Conservation (phyloP, 768 basidiomycete species). For the Russula sp. region DNA sequence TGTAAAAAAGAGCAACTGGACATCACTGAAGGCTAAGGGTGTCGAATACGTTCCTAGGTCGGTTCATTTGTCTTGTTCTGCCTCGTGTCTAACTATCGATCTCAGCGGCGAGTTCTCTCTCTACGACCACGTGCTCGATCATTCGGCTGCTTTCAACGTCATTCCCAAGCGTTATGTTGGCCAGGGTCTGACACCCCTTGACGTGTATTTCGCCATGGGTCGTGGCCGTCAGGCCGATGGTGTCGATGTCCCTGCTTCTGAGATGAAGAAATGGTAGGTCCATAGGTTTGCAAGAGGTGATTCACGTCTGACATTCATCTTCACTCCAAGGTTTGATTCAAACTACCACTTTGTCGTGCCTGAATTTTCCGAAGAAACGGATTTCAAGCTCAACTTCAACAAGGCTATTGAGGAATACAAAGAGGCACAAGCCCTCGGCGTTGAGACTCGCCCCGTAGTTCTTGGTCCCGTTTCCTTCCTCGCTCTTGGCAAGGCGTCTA, state of each 20-base stretch:
- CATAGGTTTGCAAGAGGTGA: slow-evolving; percentile 1
- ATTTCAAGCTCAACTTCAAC: slow-evolving; percentile 95
- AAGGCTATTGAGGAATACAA: slow-evolving; percentile 91
- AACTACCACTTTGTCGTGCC: slow-evolving; percentile 99
- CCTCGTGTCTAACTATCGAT: slow-evolving; percentile 19
- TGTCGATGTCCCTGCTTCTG: slow-evolving; percentile 94
- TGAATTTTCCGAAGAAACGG: slow-evolving; percentile 82
- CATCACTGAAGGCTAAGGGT: slow-evolving; percentile 70
- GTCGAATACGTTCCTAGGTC: slow-evolving; percentile 93
- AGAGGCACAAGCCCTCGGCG: slow-evolving; percentile 87
- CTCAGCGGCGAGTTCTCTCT: slow-evolving; percentile 94
- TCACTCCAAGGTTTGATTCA: slow-evolving; percentile 76
- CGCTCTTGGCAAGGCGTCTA: slow-evolving; percentile 83
- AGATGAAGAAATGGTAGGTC: slow-evolving; percentile 99
- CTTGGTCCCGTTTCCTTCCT: slow-evolving; percentile 96
- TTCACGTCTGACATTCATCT: not conserved
- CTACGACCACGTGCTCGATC: slow-evolving; percentile 98
- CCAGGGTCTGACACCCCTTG: slow-evolving; percentile 79
- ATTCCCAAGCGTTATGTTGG: slow-evolving; percentile 92
- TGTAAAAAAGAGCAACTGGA: slow-evolving; percentile 87
- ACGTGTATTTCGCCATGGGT: slow-evolving; percentile 98
- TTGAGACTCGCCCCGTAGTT: slow-evolving; percentile 90
- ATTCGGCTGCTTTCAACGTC: slow-evolving; percentile 92
- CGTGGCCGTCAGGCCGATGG: slow-evolving; percentile 93
- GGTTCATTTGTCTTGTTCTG: slow-evolving; percentile 27